Evolutionary conservation across 805 yeast species (phyloP), one percentile per base, ranked within the genome.

Genomic region (Yarrowia alimentaria): DNA sequence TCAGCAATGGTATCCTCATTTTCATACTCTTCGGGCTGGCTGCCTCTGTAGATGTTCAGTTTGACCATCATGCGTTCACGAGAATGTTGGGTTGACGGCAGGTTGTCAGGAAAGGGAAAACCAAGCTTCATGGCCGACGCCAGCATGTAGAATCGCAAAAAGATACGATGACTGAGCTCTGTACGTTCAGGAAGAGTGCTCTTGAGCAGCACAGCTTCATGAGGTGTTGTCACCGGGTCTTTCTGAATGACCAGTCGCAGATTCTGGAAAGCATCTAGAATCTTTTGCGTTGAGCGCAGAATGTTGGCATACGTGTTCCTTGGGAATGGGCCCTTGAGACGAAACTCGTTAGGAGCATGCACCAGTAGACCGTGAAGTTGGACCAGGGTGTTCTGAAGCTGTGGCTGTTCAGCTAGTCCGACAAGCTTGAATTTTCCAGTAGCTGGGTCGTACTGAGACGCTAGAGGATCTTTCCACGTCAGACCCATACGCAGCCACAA

Each of bases 401-500:
- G 68, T 18, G 63, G 59, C 43, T 66, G 65, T 10, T 60, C 59
- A 13, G 55, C 40, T 12, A 65, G 57, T 1, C 69, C 70, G 0
- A 54, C 42, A 22, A 61, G 24, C 20, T 24, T 18, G 10, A 19
- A 19, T 6, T 21, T 40, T 22, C 53, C 37, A 8, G 58, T 56
- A 7, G 25, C 43, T 6, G 52, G 54, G 13, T 51, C 32, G n/a
- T 22, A 33, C 30, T 25, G 22, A 43, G 37, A 28, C 48, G 54
- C 35, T 72, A 75, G 55, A 1, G 90, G 88, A 56, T 85, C 91
- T 57, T 81, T 82, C 95, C 94, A 86, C 7, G 81, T 73, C 17
- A 87, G 74, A 1, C 95, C 95, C 75, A 86, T 74, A 34, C 89
- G 70, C 31, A 87, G 68, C 95, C 95, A 87, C 17, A 85, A 69